Conservation (phyloP, 352 stramenopile species). For the Phytophthora idaei region DNA sequence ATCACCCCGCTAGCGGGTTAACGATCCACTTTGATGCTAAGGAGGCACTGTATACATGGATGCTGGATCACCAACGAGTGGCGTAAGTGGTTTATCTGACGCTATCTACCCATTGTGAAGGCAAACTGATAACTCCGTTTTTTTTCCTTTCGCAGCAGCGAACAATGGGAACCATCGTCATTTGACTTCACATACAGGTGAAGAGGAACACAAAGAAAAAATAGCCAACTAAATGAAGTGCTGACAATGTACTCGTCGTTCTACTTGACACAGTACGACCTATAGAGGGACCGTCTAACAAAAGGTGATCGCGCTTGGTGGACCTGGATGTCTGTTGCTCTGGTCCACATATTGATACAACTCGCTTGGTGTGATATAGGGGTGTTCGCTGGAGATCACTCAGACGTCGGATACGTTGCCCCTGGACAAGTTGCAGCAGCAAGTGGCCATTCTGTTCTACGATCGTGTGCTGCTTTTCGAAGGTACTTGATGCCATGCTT, state of each 20-base stretch:
- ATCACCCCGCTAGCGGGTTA: conserved; percentile 33
- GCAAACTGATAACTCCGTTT: not conserved
- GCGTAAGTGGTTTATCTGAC: conserved; percentile 16
- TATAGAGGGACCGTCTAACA: conserved; percentile 43
- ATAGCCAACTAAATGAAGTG: not conserved
- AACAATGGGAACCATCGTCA: conserved; percentile 38
- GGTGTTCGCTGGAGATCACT: conserved; percentile 5
- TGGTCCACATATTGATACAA: not conserved
- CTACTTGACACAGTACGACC: conserved; percentile 26
- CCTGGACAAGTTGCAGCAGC: conserved; percentile 58
- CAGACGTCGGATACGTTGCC: conserved; percentile 45
- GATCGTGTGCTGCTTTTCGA: conserved; percentile 66
- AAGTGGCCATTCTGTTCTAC: conserved; percentile 63
- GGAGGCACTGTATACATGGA: conserved; percentile 54
- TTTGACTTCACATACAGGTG: conserved; percentile 74
- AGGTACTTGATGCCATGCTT: conserved; percentile 31
- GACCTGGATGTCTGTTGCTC: not conserved
- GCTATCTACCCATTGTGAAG: not conserved
- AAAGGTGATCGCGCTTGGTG: conserved; percentile 8
- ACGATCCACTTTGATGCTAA: conserved; percentile 48
- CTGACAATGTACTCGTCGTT: conserved; percentile 2
- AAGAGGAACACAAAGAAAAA: not conserved
- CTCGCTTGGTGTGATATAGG: conserved; percentile 4
- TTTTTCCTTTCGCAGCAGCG: conserved; percentile 9
- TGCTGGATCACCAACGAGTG: conserved; percentile 19